Percentiles rank a stretch among this genome's conserved stretches.
Conservation (phyloP, 371 early-diverging fungal genomes). For the Mortierella sp. region DNA sequence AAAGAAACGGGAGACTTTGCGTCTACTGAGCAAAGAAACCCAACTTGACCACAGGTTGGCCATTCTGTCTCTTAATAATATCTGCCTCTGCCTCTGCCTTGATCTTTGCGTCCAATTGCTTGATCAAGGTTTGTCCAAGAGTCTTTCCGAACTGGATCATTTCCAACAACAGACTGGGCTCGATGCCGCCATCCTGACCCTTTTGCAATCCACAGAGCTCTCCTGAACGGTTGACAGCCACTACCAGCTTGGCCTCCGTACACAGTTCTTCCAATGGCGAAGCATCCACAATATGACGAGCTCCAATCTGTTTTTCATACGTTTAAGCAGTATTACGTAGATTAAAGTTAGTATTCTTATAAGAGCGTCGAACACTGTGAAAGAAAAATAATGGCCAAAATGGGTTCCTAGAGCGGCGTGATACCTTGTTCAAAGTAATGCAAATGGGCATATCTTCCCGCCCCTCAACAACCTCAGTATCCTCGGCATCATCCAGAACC, state of each 20-base stretch:
- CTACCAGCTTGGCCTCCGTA: constrained; percentile 82
- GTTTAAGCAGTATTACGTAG: neutral
- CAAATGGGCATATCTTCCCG: constrained; percentile 83
- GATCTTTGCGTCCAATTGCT: constrained; percentile 67
- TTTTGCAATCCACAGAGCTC: constrained; percentile 90
- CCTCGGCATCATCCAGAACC: constrained; percentile 88
- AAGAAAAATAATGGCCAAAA: neutral
- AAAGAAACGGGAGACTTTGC: neutral
- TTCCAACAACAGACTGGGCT: constrained; percentile 81
- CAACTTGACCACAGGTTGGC: constrained; percentile 66
- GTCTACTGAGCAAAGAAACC: constrained; percentile 71
- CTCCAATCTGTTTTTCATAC: constrained; percentile 73
- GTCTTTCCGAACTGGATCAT: constrained; percentile 84
- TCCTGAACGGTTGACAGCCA: constrained; percentile 86
- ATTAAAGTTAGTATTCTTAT: neutral
- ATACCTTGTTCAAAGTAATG: constrained; percentile 88
- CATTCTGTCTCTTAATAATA: constrained; percentile 62
- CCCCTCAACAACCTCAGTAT: constrained; percentile 82
- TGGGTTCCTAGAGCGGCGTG: neutral
- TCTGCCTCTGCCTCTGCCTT: constrained; percentile 63
- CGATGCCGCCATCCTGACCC: constrained; percentile 78
- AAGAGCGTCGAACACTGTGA: neutral
- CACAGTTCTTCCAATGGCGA: constrained; percentile 90
- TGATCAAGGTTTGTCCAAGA: constrained; percentile 70
- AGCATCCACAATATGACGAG: constrained; percentile 88